Percentiles rank a stretch among this genome's conserved stretches.
Evolutionary conservation across 192 early-diverging fungal genomes (phyloP).

Genomic region (Coemansia sp.): DNA sequence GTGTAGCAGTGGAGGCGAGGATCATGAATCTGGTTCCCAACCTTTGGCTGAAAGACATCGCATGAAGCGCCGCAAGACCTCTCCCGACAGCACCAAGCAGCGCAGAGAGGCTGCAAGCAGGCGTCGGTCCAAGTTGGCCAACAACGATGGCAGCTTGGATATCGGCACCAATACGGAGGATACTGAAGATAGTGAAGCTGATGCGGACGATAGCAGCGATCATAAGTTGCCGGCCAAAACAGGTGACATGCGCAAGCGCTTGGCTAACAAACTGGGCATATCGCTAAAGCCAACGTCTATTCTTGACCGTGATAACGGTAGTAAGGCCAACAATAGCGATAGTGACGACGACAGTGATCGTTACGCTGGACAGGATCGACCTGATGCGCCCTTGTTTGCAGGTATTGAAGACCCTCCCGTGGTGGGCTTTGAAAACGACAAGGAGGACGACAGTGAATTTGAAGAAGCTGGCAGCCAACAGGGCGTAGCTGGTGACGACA

Average conservation of each 20-base stretch:
- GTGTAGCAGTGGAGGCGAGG: slow-evolving; percentile 35
- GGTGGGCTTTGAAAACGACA: slow-evolving; percentile 8
- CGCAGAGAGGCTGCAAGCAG: slow-evolving; percentile 3
- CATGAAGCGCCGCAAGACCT: slow-evolving; percentile 33
- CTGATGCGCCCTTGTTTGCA: slow-evolving; percentile 24
- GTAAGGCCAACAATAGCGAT: slow-evolving; percentile 21
- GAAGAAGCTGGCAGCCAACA: slow-evolving; percentile 14
- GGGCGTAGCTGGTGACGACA: background rate
- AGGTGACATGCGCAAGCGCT: background rate
- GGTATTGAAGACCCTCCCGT: slow-evolving; percentile 22
- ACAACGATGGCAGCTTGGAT: slow-evolving; percentile 43
- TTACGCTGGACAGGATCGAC: slow-evolving; percentile 8
- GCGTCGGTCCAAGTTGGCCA: slow-evolving; percentile 18
- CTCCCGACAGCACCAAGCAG: slow-evolving; percentile 14
- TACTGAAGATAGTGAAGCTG: slow-evolving; percentile 21
- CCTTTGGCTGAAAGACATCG: slow-evolving; percentile 13
- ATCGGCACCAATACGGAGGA: slow-evolving; percentile 24
- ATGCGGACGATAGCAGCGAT: slow-evolving; percentile 10
- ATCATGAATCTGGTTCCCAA: slow-evolving; percentile 15
- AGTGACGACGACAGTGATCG: slow-evolving; percentile 18
- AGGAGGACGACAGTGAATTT: slow-evolving; percentile 18
- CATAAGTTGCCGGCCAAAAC: background rate
- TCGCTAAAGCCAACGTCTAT: slow-evolving; percentile 15
- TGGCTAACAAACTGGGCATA: slow-evolving; percentile 17
- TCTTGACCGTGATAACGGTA: slow-evolving; percentile 5